Conservation (phyloP, 352 stramenopile genomes). For the Paralagenidium karlingii region DNA sequence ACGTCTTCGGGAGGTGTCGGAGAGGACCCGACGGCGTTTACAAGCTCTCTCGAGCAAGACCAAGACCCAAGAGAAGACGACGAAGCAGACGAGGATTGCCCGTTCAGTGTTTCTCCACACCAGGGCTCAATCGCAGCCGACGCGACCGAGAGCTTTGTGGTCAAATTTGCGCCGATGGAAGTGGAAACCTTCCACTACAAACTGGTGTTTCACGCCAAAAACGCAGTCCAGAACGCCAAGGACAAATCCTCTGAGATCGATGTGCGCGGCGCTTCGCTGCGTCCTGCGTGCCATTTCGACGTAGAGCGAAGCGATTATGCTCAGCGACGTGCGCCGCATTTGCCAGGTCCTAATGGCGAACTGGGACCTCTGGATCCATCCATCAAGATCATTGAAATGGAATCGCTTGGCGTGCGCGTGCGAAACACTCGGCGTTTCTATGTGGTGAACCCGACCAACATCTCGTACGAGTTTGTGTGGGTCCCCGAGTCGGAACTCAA, state of each 20-base stretch:
- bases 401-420: conserved; percentile 82
- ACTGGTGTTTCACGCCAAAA: conserved; percentile 29
- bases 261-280: conserved; percentile 59
- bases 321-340: conserved; percentile 34
- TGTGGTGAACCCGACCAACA: conserved; percentile 89
- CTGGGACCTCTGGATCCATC: conserved; percentile 72
- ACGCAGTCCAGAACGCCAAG: background rate
- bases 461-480: conserved; percentile 91
- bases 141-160: conserved; percentile 50
- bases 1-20: no score
- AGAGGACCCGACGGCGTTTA: no score
- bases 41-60: no score
- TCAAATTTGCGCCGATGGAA: conserved; percentile 86
- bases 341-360: conserved; percentile 74
- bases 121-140: conserved; percentile 40
- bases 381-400: conserved; percentile 87
- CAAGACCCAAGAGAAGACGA: conserved; percentile 5
- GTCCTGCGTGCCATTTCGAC: conserved; percentile 90
- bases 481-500: conserved; percentile 56
- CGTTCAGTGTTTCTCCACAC: conserved; percentile 76
- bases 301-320: conserved; percentile 85
- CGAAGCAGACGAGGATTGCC: conserved; percentile 43
- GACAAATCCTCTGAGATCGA: conserved; percentile 11
- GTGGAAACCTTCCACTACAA: conserved; percentile 80
- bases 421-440: conserved; percentile 89